Percentiles rank a stretch among this genome's conserved stretches.
phyloP scores from a whole-genome alignment of 345 rosid species.

The Populus pruinosa region DNA sequence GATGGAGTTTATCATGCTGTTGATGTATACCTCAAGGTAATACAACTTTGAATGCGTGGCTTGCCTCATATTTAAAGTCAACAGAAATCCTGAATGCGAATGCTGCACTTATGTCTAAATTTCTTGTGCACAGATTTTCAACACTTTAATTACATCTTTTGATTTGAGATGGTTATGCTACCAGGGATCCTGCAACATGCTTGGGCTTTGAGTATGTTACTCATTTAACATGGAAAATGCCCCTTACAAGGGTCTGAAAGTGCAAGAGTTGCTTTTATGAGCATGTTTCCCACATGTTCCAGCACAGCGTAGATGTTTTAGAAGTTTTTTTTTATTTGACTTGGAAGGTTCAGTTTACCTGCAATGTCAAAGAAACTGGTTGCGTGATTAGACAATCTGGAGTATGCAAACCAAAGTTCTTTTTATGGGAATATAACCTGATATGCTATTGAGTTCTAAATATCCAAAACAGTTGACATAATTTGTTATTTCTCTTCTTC shows the following conservation, averaged over 20 bases:
- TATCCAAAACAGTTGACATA: background rate
- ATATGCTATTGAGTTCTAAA: background rate
- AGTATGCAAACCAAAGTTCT: background rate
- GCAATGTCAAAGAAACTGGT: background rate
- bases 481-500: background rate
- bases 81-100: background rate
- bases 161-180: background rate
- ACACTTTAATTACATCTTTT: background rate
- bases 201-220: background rate
- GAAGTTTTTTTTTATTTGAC: background rate
- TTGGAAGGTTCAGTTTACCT: background rate
- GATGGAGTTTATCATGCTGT: conserved; percentile 89
- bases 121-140: background rate
- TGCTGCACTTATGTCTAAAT: background rate
- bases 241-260: no score
- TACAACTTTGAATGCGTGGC: background rate
- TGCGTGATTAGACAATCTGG: background rate
- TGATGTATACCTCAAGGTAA: conserved; percentile 86
- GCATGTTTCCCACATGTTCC: background rate
- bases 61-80: background rate
- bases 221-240: no score
- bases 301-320: background rate
- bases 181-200: background rate
- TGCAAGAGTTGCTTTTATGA: background rate
- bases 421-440: background rate